Percentiles rank a stretch among this genome's conserved stretches.
phyloP scores from a whole-genome alignment of 768 basidiomycete species.

The Pulveroboletus ravenelii region DNA sequence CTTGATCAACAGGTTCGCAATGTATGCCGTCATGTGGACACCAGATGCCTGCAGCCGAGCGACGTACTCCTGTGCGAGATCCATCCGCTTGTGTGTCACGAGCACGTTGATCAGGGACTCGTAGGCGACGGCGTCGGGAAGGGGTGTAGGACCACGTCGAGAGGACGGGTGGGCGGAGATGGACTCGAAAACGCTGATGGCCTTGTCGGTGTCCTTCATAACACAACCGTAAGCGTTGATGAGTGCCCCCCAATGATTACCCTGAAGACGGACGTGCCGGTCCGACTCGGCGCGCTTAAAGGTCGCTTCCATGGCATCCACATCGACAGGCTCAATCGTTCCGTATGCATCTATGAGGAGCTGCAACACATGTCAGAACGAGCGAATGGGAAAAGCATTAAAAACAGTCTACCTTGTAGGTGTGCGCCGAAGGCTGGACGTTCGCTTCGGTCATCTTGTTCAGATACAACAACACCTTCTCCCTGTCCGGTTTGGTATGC shows the following conservation, averaged over 20 bases:
- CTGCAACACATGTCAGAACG: constrained; percentile 32
- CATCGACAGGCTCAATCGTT: constrained; percentile 75
- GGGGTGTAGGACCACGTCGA: constrained; percentile 19
- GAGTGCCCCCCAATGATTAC: constrained; percentile 75
- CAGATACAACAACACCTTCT: constrained; percentile 71
- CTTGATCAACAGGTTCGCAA: constrained; percentile 65
- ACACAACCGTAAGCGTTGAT: constrained; percentile 88
- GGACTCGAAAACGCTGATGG: constrained; percentile 72
- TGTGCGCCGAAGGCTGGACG: constrained; percentile 80
- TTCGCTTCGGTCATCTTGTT: constrained; percentile 53
- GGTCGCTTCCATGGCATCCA: constrained; percentile 62
- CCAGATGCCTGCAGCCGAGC: constrained; percentile 54
- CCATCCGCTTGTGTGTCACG: constrained; percentile 70
- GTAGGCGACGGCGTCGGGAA: constrained; percentile 81
- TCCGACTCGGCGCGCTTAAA: constrained; percentile 56
- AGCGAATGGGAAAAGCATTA: background rate
- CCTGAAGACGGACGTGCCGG: constrained; percentile 32
- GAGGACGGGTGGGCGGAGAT: constrained; percentile 55
- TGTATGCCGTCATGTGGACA: constrained; percentile 91
- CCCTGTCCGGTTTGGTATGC: constrained; percentile 82
- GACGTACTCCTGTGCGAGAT: constrained; percentile 69
- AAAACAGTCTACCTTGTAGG: constrained; percentile 71
- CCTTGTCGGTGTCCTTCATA: constrained; percentile 69
- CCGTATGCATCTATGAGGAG: constrained; percentile 89
- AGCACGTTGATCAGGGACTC: constrained; percentile 88